These are phyloP conservation scores for Dothidotthia symphoricarpi DNA, from an alignment of 2,329 filamentous ascomycete genomes.

Conservation along the genomic window DNA sequence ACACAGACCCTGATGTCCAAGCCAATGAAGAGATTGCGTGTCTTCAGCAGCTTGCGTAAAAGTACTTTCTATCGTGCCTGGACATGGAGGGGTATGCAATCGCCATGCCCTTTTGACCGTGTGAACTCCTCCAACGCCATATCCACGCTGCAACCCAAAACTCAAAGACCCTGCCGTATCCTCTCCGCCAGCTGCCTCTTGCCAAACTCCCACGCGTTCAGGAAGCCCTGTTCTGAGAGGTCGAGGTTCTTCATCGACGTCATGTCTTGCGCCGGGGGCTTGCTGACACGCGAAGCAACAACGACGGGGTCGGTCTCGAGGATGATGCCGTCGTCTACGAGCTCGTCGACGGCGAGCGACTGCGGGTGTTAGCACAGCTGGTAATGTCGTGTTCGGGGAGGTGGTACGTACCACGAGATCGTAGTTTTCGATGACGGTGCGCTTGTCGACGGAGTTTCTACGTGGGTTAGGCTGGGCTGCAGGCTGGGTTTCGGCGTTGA, in stretches of 20 bases:
- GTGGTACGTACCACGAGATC: constrained; percentile 66
- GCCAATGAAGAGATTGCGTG: constrained; percentile 9
- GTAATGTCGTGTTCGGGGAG: neutral
- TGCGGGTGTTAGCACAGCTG: constrained; percentile 70
- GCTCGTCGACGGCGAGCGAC: constrained; percentile 86
- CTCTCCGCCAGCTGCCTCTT: constrained; percentile 89
- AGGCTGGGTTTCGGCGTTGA: neutral
- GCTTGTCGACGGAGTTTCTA: constrained; percentile 94
- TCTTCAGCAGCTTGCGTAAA: constrained; percentile 4
- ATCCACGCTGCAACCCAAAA: constrained; percentile 11
- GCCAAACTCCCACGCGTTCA: constrained; percentile 91
- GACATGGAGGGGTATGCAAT: constrained; percentile 7
- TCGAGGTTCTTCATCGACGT: constrained; percentile 88
- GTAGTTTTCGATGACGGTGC: constrained; percentile 98
- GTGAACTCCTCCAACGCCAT: constrained; percentile 36
- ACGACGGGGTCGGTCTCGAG: constrained; percentile 96
- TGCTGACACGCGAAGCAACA: constrained; percentile 87
- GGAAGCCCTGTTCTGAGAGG: constrained; percentile 89
- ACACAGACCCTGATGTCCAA: neutral
- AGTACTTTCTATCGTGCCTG: constrained; percentile 9
- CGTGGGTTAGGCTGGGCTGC: constrained; percentile 4
- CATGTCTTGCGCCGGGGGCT: constrained; percentile 85
- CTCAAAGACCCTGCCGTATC: constrained; percentile 69
- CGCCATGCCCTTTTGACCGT: constrained; percentile 20
- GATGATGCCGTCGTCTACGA: constrained; percentile 70